A percentile compares a stretch with the other conserved stretches of the same genome.
Conservation (phyloP, 306 rosid genomes). For the Vigna trinervia region DNA sequence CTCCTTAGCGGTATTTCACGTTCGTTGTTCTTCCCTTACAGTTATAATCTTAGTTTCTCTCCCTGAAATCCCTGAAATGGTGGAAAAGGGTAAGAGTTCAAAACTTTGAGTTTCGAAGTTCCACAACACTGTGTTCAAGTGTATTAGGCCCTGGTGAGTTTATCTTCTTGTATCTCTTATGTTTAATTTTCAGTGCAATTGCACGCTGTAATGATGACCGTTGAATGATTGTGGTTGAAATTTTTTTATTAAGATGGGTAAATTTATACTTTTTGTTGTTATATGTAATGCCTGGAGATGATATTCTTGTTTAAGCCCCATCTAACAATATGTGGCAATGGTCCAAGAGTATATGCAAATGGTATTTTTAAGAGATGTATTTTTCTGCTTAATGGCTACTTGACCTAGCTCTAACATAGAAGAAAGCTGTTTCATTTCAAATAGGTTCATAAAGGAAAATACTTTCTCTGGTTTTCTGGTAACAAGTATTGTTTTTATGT, state of each 20-base stretch:
- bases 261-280: neutral
- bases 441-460: neutral
- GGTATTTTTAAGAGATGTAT: neutral
- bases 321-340: neutral
- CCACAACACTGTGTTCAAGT: neutral
- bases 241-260: neutral
- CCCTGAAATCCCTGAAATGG: constrained; percentile 1
- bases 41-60: neutral
- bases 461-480: neutral
- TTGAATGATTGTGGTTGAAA: neutral
- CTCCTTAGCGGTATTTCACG: neutral
- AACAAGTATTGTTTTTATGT: neutral
- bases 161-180: neutral
- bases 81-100: neutral
- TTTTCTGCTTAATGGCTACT: neutral
- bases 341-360: neutral
- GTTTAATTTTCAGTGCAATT: neutral
- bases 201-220: neutral
- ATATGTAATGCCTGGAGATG: neutral
- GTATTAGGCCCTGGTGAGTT: neutral
- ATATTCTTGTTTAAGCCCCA: neutral
- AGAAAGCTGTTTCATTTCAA: neutral
- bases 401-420: neutral
- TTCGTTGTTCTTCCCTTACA: neutral
- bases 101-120: neutral